Evolutionary conservation across 768 basidiomycete genomes (phyloP), one percentile per base, ranked within the genome.

Genomic region (Piloderma croceum): DNA sequence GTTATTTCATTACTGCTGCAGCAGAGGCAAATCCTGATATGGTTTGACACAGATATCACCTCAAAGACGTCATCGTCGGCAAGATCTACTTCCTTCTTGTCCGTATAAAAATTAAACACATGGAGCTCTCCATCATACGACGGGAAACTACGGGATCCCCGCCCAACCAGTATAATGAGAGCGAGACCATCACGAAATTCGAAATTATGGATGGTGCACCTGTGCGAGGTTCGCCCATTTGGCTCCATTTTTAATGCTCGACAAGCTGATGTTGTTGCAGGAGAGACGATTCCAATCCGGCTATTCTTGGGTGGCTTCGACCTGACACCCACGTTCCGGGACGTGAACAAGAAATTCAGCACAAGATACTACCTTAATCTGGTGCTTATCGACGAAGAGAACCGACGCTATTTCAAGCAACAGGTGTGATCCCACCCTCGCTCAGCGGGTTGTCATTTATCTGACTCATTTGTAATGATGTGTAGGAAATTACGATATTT

Each of bases 191-290:
- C 54, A 98, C 96, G 7, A 98, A 98, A 64, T 98, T 97, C 56
- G 96, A 98, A 65, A 96, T 97, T 51, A 96, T 96, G 93, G 93
- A 98, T 59, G 92, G 93, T 3, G 90, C 93, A 6, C 94, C 94
- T 2, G 91, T 97, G n/a, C 75, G 91, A 69, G 90, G 90, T 86
- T 47, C 34, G 71, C 58, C 4, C 31, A 29, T 29, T 5, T 34
- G 19, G 11, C 6, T 10, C 12, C 24, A 31, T 1, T 17, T 7
- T 3, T 18, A 12, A n/a, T 5, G 35, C 6, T 31, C 7, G 15
- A 9, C 20, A 27, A 7, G 22, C 19, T 21, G 6, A 4, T 13
- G 7, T 5, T 34, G n/a, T 17, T 47, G 1, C 51, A 92, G 93
- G 94, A 38, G 96, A 99, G 65, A 97, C 92, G 7, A 97, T 98